A percentile compares a stretch with the other conserved stretches of the same genome.
phyloP scores from a whole-genome alignment of 1,284 basidiomycete species.

The Neotropicomus parvogracilis region DNA sequence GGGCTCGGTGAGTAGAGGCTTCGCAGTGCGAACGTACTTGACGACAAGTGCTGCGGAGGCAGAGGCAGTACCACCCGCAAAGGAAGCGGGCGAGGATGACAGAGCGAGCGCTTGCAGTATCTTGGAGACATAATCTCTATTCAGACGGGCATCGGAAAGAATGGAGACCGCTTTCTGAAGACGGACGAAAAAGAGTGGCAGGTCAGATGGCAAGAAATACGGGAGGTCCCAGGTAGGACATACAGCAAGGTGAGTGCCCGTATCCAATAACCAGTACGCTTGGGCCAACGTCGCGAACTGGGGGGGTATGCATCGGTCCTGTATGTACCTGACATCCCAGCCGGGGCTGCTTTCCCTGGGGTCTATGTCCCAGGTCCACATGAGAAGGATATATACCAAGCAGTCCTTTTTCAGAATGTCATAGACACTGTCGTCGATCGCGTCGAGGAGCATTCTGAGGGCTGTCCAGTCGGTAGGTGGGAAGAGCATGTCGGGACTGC shows the following conservation, averaged over 20 bases:
- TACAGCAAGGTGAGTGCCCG: conserved; percentile 58
- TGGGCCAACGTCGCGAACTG: conserved; percentile 69
- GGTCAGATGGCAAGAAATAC: neutral
- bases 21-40: conserved; percentile 65
- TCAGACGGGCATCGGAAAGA: conserved; percentile 69
- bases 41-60: conserved; percentile 45
- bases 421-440: conserved; percentile 58
- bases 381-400: conserved; percentile 71
- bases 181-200: neutral
- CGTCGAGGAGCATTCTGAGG: conserved; percentile 54
- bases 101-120: conserved; percentile 64
- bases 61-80: conserved; percentile 11
- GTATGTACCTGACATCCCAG: conserved; percentile 43
- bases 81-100: conserved; percentile 43
- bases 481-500: conserved; percentile 54
- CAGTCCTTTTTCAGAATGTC: conserved; percentile 75
- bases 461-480: conserved; percentile 57
- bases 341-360: conserved; percentile 43
- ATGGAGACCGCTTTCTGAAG: conserved; percentile 62
- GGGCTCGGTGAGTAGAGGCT: conserved; percentile 62
- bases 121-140: conserved; percentile 71
- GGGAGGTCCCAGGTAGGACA: conserved; percentile 30
- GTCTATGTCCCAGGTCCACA: conserved; percentile 70
- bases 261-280: conserved; percentile 78
- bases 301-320: conserved; percentile 59